phyloP scores from a whole-genome alignment of 2,329 filamentous ascomycete species.

The Juglanconis oblonga region DNA sequence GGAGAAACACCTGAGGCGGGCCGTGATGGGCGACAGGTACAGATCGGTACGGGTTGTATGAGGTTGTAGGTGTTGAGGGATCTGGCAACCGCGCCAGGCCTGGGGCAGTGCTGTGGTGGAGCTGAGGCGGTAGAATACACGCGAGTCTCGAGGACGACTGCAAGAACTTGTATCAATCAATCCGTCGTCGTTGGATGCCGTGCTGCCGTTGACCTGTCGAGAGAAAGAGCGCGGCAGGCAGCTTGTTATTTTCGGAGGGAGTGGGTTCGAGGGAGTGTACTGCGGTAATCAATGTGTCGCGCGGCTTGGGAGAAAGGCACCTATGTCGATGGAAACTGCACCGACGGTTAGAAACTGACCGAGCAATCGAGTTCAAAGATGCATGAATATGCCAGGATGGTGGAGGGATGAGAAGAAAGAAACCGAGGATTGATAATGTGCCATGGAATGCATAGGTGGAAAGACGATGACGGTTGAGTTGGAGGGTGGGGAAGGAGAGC shows the following conservation, averaged over 20 bases:
- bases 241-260: constrained; percentile 5
- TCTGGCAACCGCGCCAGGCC: constrained; percentile 6
- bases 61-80: background rate
- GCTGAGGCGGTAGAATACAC: background rate
- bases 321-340: constrained; percentile 14
- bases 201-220: background rate
- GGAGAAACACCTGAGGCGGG: constrained; percentile 24
- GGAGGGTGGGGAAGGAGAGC: constrained; percentile 10
- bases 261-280: constrained; percentile 7
- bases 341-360: constrained; percentile 7
- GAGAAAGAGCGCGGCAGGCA: constrained; percentile 4
- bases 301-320: background rate
- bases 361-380: constrained; percentile 3
- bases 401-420: constrained; percentile 5
- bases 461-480: constrained; percentile 6
- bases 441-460: constrained; percentile 3
- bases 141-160: background rate
- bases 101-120: background rate
- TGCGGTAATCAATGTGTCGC: constrained; percentile 12
- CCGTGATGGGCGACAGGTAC: constrained; percentile 31
- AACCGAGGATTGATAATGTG: constrained; percentile 15
- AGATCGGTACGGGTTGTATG: background rate
- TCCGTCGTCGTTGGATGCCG: background rate
- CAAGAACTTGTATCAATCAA: background rate
- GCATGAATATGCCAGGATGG: background rate